These are phyloP conservation scores for Fraxinus sp. DNA, from an alignment of 305 asterid genomes.

Conservation along the genomic window DNA sequence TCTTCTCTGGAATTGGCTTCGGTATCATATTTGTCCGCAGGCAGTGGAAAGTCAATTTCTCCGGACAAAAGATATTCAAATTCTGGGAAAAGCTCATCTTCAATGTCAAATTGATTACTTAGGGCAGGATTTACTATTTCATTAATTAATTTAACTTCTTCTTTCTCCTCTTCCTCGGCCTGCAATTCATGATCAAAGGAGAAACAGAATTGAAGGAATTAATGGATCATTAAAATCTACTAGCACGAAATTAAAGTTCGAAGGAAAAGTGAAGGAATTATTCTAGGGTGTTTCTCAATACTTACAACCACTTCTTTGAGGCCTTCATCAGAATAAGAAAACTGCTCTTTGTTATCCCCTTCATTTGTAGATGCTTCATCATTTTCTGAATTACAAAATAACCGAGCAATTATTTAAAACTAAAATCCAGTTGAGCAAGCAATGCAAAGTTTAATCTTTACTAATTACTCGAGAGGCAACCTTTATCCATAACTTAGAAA, in stretches of 20 bases:
- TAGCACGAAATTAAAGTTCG: neutral
- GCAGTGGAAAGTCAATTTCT: constrained; percentile 69
- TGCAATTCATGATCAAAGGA: constrained; percentile 23
- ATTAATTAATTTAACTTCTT: constrained; percentile 81
- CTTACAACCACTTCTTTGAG: constrained; percentile 56
- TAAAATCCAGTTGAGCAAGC: constrained; percentile 11
- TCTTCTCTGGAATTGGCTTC: constrained; percentile 41
- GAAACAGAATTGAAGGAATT: neutral
- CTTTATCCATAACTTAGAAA: neutral
- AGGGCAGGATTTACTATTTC: constrained; percentile 58
- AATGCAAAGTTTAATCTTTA: neutral
- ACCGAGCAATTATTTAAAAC: constrained; percentile 5
- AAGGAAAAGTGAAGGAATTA: neutral
- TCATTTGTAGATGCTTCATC: constrained; percentile 39
- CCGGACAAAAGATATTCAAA: constrained; percentile 79
- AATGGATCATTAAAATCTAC: neutral
- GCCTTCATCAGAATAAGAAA: constrained; percentile 40
- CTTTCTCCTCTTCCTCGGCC: constrained; percentile 78
- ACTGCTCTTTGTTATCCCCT: constrained; percentile 43
- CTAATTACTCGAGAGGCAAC: neutral
- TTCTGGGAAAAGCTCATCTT: constrained; percentile 73
- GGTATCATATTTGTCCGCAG: constrained; percentile 58
- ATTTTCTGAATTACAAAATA: constrained; percentile 42
- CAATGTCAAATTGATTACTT: constrained; percentile 46
- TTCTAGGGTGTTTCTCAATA: constrained; percentile 9